Conservation (phyloP, 345 rosid genomes). For the Balakata baccata region DNA sequence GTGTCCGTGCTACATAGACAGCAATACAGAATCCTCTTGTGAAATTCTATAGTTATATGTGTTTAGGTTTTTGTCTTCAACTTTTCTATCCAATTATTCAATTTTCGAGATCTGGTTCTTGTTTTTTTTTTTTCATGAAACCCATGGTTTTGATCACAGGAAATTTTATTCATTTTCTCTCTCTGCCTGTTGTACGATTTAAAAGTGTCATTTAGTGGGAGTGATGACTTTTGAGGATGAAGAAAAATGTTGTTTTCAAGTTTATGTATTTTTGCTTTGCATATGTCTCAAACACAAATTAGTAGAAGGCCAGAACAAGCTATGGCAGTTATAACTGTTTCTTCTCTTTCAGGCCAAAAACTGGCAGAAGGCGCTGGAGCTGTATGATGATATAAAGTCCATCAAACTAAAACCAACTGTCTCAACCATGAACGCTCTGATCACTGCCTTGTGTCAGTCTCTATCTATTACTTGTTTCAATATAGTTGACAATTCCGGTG, state of each 20-base stretch:
- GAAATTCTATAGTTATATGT: not conserved
- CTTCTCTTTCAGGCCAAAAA: slow-evolving; percentile 57
- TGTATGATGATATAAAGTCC: slow-evolving; percentile 68
- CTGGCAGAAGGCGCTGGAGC: slow-evolving; percentile 84
- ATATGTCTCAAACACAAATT: not conserved
- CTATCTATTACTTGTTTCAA: slow-evolving; percentile 4
- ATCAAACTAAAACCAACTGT: slow-evolving; percentile 61
- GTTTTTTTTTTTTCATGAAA: not conserved
- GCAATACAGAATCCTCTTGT: not conserved
- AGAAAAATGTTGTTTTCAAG: not conserved
- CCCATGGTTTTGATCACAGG: not conserved
- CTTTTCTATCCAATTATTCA: not conserved
- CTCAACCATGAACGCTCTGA: slow-evolving; percentile 82
- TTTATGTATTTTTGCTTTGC: not conserved
- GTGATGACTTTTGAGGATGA: not conserved
- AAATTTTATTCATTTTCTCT: not conserved
- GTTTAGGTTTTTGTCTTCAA: not conserved
- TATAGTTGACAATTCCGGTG: not conserved
- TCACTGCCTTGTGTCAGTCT: slow-evolving; percentile 82
- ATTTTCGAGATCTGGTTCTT: not conserved
- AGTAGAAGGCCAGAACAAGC: not conserved
- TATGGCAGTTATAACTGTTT: not conserved
- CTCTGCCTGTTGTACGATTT: not conserved
- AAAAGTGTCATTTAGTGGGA: not conserved
- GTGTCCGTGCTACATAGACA: no score